phyloP scores from a whole-genome alignment of 306 rosid species.

The Datisca glomerata region DNA sequence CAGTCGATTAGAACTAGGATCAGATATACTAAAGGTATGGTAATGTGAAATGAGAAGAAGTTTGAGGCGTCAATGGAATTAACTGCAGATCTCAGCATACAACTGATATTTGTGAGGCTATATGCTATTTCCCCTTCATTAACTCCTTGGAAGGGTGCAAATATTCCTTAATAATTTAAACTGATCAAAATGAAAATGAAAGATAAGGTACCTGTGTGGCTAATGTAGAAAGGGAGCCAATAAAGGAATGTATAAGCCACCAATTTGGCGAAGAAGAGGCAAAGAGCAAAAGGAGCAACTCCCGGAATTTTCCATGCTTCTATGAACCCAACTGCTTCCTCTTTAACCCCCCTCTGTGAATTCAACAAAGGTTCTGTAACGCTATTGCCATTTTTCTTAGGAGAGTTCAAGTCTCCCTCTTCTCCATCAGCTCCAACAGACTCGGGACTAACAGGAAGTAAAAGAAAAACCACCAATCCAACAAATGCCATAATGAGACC shows the following conservation, averaged over 20 bases:
- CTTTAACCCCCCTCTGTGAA: conserved; percentile 22
- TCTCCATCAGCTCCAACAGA: conserved; percentile 44
- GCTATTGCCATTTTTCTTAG: conserved; percentile 44
- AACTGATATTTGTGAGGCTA: too few species aligned
- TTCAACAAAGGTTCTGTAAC: conserved; percentile 41
- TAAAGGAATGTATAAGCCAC: conserved; percentile 87
- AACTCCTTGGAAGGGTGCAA: too few species aligned
- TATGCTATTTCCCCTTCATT: too few species aligned
- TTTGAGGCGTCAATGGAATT: too few species aligned
- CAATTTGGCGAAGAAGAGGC: conserved; percentile 80
- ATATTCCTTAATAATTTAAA: not conserved
- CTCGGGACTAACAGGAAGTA: conserved; percentile 67
- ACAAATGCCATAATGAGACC: conserved; percentile 48
- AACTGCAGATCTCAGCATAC: too few species aligned
- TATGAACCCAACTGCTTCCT: conserved; percentile 60
- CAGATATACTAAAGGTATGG: too few species aligned
- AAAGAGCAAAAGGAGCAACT: conserved; percentile 84
- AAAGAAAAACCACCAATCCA: conserved; percentile 52
- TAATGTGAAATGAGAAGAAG: too few species aligned
- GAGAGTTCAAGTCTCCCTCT: conserved; percentile 40
- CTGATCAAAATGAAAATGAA: not conserved
- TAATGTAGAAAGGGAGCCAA: conserved; percentile 88
- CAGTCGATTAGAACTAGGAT: too few species aligned
- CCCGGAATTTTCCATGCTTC: conserved; percentile 92
- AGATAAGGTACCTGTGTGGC: conserved; percentile 49